Base-by-base conservation (phyloP, 1,284 basidiomycete genomes). In the Caloboletus inedulis region DNA sequence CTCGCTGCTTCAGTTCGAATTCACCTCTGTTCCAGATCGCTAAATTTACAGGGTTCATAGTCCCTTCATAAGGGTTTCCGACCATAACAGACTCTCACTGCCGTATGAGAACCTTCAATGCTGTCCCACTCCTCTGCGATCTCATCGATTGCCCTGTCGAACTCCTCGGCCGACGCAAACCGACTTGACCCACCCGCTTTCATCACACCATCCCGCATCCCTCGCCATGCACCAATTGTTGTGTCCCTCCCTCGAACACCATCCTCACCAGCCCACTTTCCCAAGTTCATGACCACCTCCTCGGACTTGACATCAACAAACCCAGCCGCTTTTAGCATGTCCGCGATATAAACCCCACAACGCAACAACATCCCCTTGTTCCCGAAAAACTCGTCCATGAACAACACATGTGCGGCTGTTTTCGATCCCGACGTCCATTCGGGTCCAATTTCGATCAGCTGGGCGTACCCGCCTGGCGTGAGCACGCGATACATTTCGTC, bases 401-500 rank as follows among this genome's bases (percentile, higher is more conserved):
- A 54, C 16, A 58, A 27, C 5, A 55, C 3, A 4, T 60, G 65
- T 2, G 4, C 10, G 0, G 54, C 56, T 3, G 65, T 67, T 21
- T 47, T 59, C 1, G 47, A 18, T 18, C 64, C 62, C 4, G 62
- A 61, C 2, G 33, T 4, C 48, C 47, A 56, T 18, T 62, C 57
- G 7, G 60, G 63, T 1, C 60, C 58, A 10, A 53, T 43, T 33
- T 72, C 71, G 33, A 65, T 52, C 23, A 71, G 46, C 43, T 72
- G 69, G 2, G 56, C 58, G 14, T 55, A 64, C 21, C 65, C 70
- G 1, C 67, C 68, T 0, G 69, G 69, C 1, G 41, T 55, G 27
- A 70, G 63, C 4, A 72, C 62, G 3, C 69, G 61, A 27, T 53
- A 62, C 12, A 71, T 62, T 43, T 70, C 69, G 4, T 43, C 35